phyloP scores from a whole-genome alignment of 441 rosid genomes.

The Adansonia grandidieri region DNA sequence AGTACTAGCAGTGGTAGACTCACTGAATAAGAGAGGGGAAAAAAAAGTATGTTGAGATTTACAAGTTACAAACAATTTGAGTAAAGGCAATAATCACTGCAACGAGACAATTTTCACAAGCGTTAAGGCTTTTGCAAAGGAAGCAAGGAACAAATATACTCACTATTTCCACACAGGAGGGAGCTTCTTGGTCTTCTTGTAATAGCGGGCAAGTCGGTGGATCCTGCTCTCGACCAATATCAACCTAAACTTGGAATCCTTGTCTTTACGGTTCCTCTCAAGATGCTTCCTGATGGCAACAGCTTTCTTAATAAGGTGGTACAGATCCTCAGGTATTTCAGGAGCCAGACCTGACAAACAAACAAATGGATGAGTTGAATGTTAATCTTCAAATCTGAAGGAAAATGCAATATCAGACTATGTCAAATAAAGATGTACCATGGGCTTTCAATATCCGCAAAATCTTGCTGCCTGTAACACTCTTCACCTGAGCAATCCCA shows the following conservation, averaged over 20 bases:
- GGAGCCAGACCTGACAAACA: slow-evolving; percentile 65
- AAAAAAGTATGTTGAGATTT: background rate
- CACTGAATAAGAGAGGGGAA: slow-evolving; percentile 35
- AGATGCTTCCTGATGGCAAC: slow-evolving; percentile 83
- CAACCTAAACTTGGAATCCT: slow-evolving; percentile 82
- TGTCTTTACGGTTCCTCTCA: slow-evolving; percentile 88
- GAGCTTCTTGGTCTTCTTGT: slow-evolving; percentile 88
- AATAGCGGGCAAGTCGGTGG: slow-evolving; percentile 78
- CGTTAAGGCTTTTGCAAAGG: background rate
- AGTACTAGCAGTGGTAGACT: slow-evolving; percentile 69
- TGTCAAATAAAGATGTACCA: slow-evolving; percentile 34
- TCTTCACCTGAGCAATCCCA: slow-evolving; percentile 79
- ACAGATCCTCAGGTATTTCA: slow-evolving; percentile 82
- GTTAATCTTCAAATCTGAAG: background rate
- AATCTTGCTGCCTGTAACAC: slow-evolving; percentile 78
- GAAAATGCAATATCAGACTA: background rate
- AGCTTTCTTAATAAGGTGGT: slow-evolving; percentile 78
- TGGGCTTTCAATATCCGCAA: slow-evolving; percentile 72
- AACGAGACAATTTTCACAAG: no score
- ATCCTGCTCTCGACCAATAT: slow-evolving; percentile 84
- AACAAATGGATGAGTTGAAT: slow-evolving; percentile 1
- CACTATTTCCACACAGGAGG: slow-evolving; percentile 88
- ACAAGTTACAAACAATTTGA: background rate
- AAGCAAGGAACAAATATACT: slow-evolving; percentile 29
- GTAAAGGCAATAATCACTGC: background rate